A percentile compares a stretch with the other conserved stretches of the same genome.
phyloP scores from a whole-genome alignment of 2,329 filamentous ascomycete genomes.

The Fusarium dimerum region DNA sequence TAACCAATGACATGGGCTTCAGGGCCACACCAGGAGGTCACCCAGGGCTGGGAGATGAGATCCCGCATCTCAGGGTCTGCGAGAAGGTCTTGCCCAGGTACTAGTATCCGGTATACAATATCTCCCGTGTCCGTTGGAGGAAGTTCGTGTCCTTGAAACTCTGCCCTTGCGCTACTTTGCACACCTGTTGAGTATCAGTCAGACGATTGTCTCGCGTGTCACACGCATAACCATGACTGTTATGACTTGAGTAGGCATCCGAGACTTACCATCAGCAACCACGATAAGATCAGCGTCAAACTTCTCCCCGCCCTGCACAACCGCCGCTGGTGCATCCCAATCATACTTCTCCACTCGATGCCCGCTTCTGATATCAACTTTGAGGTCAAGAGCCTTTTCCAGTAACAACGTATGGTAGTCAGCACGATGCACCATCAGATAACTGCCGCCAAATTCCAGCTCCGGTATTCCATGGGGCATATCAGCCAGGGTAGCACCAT shows the following conservation, averaged over 20 bases:
- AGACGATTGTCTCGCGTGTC: not conserved
- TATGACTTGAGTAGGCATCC: too few species aligned
- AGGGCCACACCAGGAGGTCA: constrained; percentile 5
- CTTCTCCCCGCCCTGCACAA: not conserved
- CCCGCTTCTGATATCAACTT: not conserved
- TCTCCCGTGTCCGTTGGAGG: constrained; percentile 11
- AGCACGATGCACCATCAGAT: constrained; percentile 1
- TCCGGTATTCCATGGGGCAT: not conserved
- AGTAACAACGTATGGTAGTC: not conserved
- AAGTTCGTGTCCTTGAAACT: not conserved
- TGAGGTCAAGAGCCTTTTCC: not conserved
- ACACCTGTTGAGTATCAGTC: constrained; percentile 5
- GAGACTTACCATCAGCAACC: not conserved
- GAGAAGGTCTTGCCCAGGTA: constrained; percentile 2
- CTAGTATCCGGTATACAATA: constrained; percentile 6
- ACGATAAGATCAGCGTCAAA: not conserved
- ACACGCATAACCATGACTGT: too few species aligned
- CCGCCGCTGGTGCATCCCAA: not conserved
- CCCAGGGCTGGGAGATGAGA: constrained; percentile 4
- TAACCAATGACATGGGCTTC: constrained; percentile 13
- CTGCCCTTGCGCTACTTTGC: constrained; percentile 5
- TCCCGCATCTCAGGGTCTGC: constrained; percentile 7
- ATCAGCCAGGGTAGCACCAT: not conserved
- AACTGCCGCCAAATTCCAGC: not conserved
- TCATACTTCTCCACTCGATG: not conserved